phyloP scores from a whole-genome alignment of 306 rosid species.

The Quercus alba region DNA sequence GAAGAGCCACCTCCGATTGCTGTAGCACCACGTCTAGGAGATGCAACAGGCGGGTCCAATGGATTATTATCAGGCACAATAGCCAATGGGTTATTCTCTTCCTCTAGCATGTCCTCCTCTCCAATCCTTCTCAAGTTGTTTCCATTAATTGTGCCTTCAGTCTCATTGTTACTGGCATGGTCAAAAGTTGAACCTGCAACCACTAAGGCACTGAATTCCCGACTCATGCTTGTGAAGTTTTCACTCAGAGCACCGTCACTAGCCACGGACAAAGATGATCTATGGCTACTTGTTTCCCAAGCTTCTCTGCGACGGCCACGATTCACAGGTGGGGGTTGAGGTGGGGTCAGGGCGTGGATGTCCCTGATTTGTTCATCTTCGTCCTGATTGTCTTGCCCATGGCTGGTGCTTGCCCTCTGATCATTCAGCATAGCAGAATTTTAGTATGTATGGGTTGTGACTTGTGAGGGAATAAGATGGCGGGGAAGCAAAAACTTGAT shows the following conservation, averaged over 20 bases:
- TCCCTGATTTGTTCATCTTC: conserved; percentile 56
- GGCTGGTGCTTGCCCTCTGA: conserved; percentile 28
- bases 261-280: conserved; percentile 54
- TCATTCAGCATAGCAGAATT: conserved; percentile 45
- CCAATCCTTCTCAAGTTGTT: conserved; percentile 61
- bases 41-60: conserved; percentile 24
- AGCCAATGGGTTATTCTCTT: conserved; percentile 78
- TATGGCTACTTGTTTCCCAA: conserved; percentile 59
- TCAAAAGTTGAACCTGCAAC: conserved; percentile 73
- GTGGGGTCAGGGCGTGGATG: conserved; percentile 81
- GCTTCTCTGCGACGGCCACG: conserved; percentile 48
- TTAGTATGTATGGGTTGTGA: neutral
- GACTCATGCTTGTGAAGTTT: conserved; percentile 75
- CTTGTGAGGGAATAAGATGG: neutral
- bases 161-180: conserved; percentile 3
- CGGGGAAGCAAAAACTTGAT: conserved; percentile 13
- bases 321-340: conserved; percentile 25
- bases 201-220: conserved; percentile 91
- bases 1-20: neutral
- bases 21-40: conserved; percentile 23
- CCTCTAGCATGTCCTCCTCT: conserved; percentile 58
- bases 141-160: conserved; percentile 9
- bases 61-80: conserved; percentile 67
- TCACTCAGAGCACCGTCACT: conserved; percentile 64
- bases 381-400: conserved; percentile 22